Evolutionary conservation across 108 stramenopile genomes (phyloP).

Genomic region (Nitzschia sp.): DNA sequence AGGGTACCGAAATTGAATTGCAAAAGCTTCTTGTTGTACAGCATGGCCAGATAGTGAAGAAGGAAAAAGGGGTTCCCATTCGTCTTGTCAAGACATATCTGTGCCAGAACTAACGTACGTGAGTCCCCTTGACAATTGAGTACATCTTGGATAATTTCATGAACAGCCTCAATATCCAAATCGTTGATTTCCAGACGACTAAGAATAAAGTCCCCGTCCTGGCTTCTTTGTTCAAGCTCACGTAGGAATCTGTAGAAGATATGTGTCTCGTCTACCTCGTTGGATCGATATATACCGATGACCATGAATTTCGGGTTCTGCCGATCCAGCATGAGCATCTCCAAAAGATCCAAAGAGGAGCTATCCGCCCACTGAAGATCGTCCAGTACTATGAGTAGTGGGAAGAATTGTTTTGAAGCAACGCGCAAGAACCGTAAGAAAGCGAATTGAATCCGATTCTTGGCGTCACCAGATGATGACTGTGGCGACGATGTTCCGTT

Average conservation of each 20-base stretch:
- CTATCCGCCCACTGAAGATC: slow-evolving; percentile 21
- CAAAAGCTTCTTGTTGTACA: slow-evolving; percentile 11
- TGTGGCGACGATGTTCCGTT: not conserved
- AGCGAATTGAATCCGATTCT: slow-evolving; percentile 6
- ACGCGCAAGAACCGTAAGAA: too few relatives aligned
- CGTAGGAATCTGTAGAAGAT: not conserved
- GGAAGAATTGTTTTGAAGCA: too few relatives aligned
- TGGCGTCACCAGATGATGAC: not conserved
- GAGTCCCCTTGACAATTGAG: slow-evolving; percentile 6
- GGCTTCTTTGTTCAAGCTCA: not conserved
- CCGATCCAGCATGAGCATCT: slow-evolving; percentile 16
- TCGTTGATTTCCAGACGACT: not conserved
- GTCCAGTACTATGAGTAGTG: too few relatives aligned
- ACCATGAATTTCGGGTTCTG: slow-evolving; percentile 13
- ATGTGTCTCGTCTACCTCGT: slow-evolving; percentile 18
- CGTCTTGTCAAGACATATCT: slow-evolving; percentile 19
- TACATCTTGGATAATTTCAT: not conserved
- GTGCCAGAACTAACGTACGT: not conserved
- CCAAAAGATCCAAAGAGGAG: slow-evolving; percentile 3
- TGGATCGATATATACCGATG: slow-evolving; percentile 22
- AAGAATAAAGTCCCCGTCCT: not conserved
- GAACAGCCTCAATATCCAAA: not conserved
- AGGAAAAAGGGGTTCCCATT: slow-evolving; percentile 41
- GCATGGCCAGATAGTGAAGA: slow-evolving; percentile 20
- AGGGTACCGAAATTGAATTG: not conserved